Base-by-base conservation (phyloP, 768 basidiomycete species). In the Amanita phalloides region DNA sequence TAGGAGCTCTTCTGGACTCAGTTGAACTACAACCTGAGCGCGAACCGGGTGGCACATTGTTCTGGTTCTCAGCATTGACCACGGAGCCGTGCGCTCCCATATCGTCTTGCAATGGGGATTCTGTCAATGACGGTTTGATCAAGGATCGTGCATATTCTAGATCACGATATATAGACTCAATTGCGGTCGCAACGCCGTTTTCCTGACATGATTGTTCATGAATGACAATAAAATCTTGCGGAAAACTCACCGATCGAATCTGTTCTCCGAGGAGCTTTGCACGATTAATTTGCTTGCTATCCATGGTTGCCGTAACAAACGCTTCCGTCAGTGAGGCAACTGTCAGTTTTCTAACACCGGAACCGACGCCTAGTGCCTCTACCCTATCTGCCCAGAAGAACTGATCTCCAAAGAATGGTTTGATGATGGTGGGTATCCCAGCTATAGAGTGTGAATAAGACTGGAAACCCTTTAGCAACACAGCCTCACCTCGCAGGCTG, bases 381-480 rank as follows among this genome's bases (percentile, higher is more conserved):
- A 97, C 91, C 26, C 95, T 85, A 66, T 99, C 91, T 3, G 91
- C 90, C 92, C 92, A 98, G 69, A 97, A 95, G 64, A 86, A 90
- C 60, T 97, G 94, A 64, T 97, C 94, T 2, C 96, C 95, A 60
- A 98, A 99, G 77, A 98, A 99, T 0, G 96, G 95, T 56, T 84
- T 84, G 63, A 98, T 91, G 60, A 99, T 87, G 1, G 94, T 98
- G 1, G 96, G 95, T 48, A 92, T 87, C 6, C 91, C 92, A 54
- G 90, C 90, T 89, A 59, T 6, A 8, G 56, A 52, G 44, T 45
- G 10, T 37, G 41, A 41, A 38, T 39, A 38, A 23, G 14, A 21
- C 28, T 6, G 26, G 28, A 26, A 45, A 33, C 32, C 7, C 28
- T 32, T 32, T n/a, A 30, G 21, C 14, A 30, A 10, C 21, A 11